Base-by-base conservation (phyloP, 106 monocot species). In the Phalaenopsis equestris region DNA sequence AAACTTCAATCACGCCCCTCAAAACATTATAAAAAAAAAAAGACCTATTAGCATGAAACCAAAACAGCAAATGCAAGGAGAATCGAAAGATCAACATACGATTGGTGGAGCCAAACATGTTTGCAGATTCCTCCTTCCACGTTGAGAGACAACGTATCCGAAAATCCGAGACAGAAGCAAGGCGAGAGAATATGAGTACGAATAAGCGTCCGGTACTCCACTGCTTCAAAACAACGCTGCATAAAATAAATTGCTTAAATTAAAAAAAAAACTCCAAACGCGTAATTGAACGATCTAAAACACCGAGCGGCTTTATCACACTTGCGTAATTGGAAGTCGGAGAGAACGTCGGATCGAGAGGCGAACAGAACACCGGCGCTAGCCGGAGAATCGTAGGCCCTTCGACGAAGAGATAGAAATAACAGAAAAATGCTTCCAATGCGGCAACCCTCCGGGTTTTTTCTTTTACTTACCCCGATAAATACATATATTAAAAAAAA, bases 101-200 rank as follows among this genome's bases (percentile, higher is more conserved):
- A 82, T 87, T 87, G 58, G 80, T 84, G 75, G 87, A 87, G 67
- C 89, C 87, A 75, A 89, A 87, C 87, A 89, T 92, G 72, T 78
- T 77, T 77, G 39, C 61, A 58, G 81, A 78, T 77, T 79, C 61
- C 21, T 47, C 56, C 15, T 56, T 12, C 79, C 43, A 57, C 48
- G 77, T 45, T 80, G 52, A 24, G 37, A 68, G 67, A 68, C 11
- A 39, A 42, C 76, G 46, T 24, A 10, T 76, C 76, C 30, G 46
- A 9, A 2, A 49, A 76, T 52, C 49, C 43, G 52, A 18, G 52
- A 23, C 48, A 30, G 30, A 24, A 49, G 76, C 14, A n/a, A 76
- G 49, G 10, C 16, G 74, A 42, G 47, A 49, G 49, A 42, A 43
- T 49, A 24, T 0, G 49, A 76, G 19, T 74, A 43, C 19, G 8